These are phyloP conservation scores for Salix suchowensis DNA, from an alignment of 345 rosid genomes.

Conservation along the genomic window DNA sequence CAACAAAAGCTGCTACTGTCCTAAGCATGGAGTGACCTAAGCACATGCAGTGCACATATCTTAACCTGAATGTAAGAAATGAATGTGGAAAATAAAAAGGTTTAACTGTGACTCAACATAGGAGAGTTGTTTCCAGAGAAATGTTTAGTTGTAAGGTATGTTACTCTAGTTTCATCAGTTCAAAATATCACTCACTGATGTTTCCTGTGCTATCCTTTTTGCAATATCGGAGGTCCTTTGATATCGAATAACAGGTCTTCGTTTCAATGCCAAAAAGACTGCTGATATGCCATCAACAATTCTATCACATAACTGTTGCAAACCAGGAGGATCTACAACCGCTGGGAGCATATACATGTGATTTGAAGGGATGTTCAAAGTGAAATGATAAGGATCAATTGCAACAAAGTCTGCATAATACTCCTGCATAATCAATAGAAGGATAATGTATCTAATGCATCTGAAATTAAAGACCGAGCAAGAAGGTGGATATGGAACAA, in stretches of 20 bases:
- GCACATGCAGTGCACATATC: background rate
- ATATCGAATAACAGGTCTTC: constrained; percentile 89
- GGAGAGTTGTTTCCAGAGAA: background rate
- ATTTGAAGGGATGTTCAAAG: constrained; percentile 74
- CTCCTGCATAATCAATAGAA: constrained; percentile 58
- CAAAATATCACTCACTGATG: constrained; percentile 56
- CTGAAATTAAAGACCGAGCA: background rate
- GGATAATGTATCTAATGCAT: background rate
- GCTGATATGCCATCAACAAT: constrained; percentile 87
- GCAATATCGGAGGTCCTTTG: constrained; percentile 94
- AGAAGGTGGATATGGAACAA: background rate
- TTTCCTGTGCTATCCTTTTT: constrained; percentile 92
- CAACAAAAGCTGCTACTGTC: background rate
- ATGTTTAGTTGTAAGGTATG: background rate
- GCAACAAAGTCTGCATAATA: constrained; percentile 93
- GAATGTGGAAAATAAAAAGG: background rate
- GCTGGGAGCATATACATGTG: constrained; percentile 94
- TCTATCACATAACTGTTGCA: constrained; percentile 81
- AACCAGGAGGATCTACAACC: constrained; percentile 81
- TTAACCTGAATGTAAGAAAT: background rate
- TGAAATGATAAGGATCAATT: constrained; percentile 77
- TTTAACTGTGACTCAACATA: background rate
- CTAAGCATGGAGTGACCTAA: background rate
- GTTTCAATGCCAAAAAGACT: constrained; percentile 76
- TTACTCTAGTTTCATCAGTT: background rate